Conservation (phyloP, 441 rosid genomes). For the Viola pubescens region DNA sequence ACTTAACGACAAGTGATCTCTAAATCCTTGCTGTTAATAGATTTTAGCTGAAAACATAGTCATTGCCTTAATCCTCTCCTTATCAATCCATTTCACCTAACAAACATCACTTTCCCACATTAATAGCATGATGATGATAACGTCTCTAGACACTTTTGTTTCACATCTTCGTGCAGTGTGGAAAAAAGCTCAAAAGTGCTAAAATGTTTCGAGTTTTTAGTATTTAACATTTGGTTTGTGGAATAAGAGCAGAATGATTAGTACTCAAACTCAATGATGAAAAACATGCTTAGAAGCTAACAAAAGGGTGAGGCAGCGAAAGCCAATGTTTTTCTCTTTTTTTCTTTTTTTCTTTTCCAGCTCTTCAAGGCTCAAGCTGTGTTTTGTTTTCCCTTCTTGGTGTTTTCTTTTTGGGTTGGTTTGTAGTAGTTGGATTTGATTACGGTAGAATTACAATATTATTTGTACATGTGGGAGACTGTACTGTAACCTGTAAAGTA, state of each 20-base stretch:
- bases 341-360: constrained; percentile 13
- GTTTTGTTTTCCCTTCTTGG: constrained; percentile 18
- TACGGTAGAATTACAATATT: not conserved
- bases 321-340: too few species aligned
- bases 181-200: not conserved
- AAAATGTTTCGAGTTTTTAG: not conserved
- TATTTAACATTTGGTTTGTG: constrained; percentile 16
- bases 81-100: constrained; percentile 12
- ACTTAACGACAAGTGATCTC: too few species aligned
- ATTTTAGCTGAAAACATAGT: too few species aligned
- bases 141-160: constrained; percentile 12
- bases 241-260: constrained; percentile 22
- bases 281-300: constrained; percentile 72
- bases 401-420: constrained; percentile 17
- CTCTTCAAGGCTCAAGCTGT: constrained; percentile 3
- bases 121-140: constrained; percentile 1
- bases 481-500: not conserved
- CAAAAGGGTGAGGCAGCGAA: constrained; percentile 11
- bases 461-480: not conserved
- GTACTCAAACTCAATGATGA: constrained; percentile 43
- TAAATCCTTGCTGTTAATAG: too few species aligned
- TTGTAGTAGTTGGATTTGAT: constrained; percentile 5
- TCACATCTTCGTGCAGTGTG: constrained; percentile 8
- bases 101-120: constrained; percentile 14
- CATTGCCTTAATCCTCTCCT: not conserved